A percentile compares a stretch with the other conserved stretches of the same genome.
These are phyloP conservation scores for Scheffersomyces coipomensis DNA, from an alignment of 805 yeast genomes.

Conservation along the genomic window DNA sequence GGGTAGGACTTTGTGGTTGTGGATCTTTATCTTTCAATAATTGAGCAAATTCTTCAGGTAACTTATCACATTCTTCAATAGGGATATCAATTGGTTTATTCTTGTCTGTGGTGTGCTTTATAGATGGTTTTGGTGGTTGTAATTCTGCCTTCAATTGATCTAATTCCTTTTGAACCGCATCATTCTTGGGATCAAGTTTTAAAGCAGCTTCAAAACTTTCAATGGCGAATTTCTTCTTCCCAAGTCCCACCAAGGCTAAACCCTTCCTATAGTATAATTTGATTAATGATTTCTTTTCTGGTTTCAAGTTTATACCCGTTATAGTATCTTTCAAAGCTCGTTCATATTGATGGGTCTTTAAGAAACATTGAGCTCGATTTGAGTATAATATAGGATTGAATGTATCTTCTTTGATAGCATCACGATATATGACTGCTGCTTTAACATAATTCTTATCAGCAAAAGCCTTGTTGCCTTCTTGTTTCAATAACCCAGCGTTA, in stretches of 20 bases:
- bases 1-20: background rate
- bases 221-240: constrained; percentile 20
- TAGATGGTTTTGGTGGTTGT: constrained; percentile 6
- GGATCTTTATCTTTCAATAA: background rate
- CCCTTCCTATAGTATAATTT: constrained; percentile 57
- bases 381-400: constrained; percentile 56
- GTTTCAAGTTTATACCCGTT: constrained; percentile 40
- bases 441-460: constrained; percentile 38
- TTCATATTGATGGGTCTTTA: constrained; percentile 49
- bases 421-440: constrained; percentile 55
- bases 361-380: constrained; percentile 67
- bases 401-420: constrained; percentile 52
- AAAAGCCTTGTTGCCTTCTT: constrained; percentile 56
- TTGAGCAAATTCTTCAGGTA: constrained; percentile 37
- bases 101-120: background rate
- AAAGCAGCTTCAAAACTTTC: constrained; percentile 34
- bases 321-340: constrained; percentile 51
- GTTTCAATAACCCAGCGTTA: constrained; percentile 30
- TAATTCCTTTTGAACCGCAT: constrained; percentile 36
- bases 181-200: constrained; percentile 40
- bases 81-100: constrained; percentile 18
- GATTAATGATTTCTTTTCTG: constrained; percentile 29
- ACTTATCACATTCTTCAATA: constrained; percentile 39
- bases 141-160: constrained; percentile 6
- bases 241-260: constrained; percentile 31